phyloP scores from a whole-genome alignment of 2,329 filamentous ascomycete genomes.

The Emmonsia crescens region DNA sequence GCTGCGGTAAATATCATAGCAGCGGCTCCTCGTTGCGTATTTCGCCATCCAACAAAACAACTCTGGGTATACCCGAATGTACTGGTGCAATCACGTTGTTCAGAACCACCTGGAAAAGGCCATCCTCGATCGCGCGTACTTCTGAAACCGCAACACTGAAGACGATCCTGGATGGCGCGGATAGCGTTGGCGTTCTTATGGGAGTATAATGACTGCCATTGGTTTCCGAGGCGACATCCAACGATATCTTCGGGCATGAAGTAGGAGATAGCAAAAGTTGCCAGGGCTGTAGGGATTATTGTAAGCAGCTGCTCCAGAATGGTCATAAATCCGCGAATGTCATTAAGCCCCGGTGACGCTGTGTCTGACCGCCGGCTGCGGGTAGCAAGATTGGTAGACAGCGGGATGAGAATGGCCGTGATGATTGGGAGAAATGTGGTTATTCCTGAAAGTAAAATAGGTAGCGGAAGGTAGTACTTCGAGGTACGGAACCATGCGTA shows the following conservation, averaged over 20 bases:
- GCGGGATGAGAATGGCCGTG: background rate
- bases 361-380: background rate
- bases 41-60: slow-evolving; percentile 6
- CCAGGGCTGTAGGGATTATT: slow-evolving; percentile 4
- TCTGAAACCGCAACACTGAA: slow-evolving; percentile 11
- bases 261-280: slow-evolving; percentile 7
- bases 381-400: background rate
- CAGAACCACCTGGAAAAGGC: slow-evolving; percentile 7
- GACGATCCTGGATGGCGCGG: slow-evolving; percentile 8
- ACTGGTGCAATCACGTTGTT: slow-evolving; percentile 3
- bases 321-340: background rate
- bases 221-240: slow-evolving; percentile 8
- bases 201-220: slow-evolving; percentile 10
- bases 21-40: slow-evolving; percentile 1
- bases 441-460: background rate
- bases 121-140: slow-evolving; percentile 8
- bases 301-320: slow-evolving; percentile 5
- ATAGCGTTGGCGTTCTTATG: slow-evolving; percentile 9
- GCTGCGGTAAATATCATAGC: slow-evolving; percentile 7
- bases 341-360: background rate
- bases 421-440: slow-evolving; percentile 5
- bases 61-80: slow-evolving; percentile 7
- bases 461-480: slow-evolving; percentile 6
- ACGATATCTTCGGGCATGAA: slow-evolving; percentile 4
- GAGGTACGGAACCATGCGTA: slow-evolving; percentile 7